phyloP scores from a whole-genome alignment of 148 eudicot species.

The Vaccinium macrocarpon region DNA sequence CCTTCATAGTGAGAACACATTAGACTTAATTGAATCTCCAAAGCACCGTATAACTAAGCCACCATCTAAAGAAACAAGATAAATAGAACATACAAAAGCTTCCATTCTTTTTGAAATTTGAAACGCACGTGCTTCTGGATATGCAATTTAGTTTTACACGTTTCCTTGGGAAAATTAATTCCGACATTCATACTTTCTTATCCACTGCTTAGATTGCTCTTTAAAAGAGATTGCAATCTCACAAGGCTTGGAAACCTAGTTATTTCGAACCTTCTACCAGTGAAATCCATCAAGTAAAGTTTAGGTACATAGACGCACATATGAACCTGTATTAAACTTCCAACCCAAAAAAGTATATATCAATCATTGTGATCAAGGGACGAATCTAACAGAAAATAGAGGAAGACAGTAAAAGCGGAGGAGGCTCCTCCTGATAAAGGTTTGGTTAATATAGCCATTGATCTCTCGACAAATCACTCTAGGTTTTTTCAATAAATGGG shows the following conservation, averaged over 20 bases:
- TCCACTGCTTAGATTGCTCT: not conserved
- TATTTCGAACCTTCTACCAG: not conserved
- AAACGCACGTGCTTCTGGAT: not conserved
- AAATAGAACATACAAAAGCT: not conserved
- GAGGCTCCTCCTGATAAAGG: not conserved
- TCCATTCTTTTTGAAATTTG: not conserved
- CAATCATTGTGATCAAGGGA: constrained; percentile 1
- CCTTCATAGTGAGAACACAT: not conserved
- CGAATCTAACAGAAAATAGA: not conserved
- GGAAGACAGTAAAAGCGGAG: not conserved
- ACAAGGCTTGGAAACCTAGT: not conserved
- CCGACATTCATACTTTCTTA: not conserved
- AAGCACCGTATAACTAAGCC: not conserved
- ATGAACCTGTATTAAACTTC: not conserved
- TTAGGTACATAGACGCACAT: not conserved
- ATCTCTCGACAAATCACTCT: not conserved
- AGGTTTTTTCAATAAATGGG: not conserved
- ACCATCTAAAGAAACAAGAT: not conserved
- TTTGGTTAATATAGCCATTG: not conserved
- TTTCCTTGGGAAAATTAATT: not conserved
- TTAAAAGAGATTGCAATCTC: not conserved
- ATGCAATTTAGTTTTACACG: not conserved
- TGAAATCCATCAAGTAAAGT: not conserved
- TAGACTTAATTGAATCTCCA: not conserved
- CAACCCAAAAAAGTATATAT: not conserved